Conservation (phyloP, 208 protist species). For the Leishmania amazonensis region DNA sequence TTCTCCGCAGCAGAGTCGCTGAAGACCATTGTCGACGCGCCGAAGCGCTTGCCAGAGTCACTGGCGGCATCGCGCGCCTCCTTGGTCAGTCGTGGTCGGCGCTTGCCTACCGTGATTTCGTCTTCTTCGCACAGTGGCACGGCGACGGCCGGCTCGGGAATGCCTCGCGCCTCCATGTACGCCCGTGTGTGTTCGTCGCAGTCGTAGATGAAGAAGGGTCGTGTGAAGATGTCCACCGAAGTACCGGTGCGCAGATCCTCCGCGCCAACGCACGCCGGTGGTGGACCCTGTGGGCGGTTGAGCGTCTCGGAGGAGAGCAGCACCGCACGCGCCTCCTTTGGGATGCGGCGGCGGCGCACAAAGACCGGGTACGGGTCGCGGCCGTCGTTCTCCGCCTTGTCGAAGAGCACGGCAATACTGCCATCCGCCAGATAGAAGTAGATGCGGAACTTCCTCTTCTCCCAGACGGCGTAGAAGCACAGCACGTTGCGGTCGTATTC, state of each 20-base stretch:
- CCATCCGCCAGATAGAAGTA: conserved; percentile 97
- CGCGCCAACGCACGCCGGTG: conserved; percentile 55
- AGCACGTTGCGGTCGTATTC: conserved; percentile 95
- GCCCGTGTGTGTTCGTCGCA: conserved; percentile 92
- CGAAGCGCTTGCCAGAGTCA: conserved; percentile 29
- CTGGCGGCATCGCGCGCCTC: conserved; percentile 1
- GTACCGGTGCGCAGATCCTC: conserved; percentile 88
- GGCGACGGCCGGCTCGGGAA: conserved; percentile 31
- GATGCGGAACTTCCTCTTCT: conserved; percentile 91
- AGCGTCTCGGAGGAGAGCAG: conserved; percentile 72
- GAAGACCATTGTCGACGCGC: conserved; percentile 80
- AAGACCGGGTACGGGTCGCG: conserved; percentile 94
- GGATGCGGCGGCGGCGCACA: conserved; percentile 85
- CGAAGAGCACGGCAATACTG: conserved; percentile 94
- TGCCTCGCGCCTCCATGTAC: conserved; percentile 76
- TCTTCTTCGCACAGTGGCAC: conserved; percentile 52
- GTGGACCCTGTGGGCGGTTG: conserved; percentile 44
- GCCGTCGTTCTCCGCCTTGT: conserved; percentile 91
- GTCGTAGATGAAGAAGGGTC: conserved; percentile 92
- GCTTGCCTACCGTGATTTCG: conserved; percentile 33
- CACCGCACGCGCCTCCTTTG: conserved; percentile 47
- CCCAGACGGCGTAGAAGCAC: conserved; percentile 95
- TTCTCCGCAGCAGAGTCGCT: conserved; percentile 52
- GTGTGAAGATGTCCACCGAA: conserved; percentile 77
- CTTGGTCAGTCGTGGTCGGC: conserved; percentile 24